Evolutionary conservation across 805 yeast species (phyloP), one percentile per base, ranked within the genome.

Genomic region (Scheffersomyces spartinae): DNA sequence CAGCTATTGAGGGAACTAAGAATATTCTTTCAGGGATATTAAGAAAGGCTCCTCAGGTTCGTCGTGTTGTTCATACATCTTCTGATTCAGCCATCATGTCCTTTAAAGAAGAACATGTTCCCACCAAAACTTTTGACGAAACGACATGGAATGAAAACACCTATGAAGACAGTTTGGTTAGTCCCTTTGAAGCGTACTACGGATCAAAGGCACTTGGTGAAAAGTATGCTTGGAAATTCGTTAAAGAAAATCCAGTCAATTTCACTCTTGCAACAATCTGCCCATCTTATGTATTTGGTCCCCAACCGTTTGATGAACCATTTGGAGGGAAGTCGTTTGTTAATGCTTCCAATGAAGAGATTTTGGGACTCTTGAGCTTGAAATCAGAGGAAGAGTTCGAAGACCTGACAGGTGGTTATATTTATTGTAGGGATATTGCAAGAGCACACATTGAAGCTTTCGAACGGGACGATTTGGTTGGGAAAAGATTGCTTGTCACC

Each of bases 171-270:
- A 54, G 63, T 7, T 58, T 61, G 27, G 34, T 30, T 13, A 59
- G 63, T 35, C 47, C 58, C 2, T 35, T 42, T 12, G 31, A 31
- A 21, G 78, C 74, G 2, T 72, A 73, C 45, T 36, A 62, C 28
- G 81, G 70, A 3, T 70, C 79, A 9, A 72, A 72, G 46, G 69
- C 65, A 20, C 61, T 64, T 32, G 78, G 80, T 10, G 83, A 76
- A 41, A 47, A 51, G 25, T 62, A 68, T 2, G 37, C 37, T 18
- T 31, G 34, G 35, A 26, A 33, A 12, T 31, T 20, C 18, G 23
- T 24, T 10, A 20, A 28, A 14, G 25, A 25, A 8, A 24, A 29
- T 16, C 10, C 24, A 9, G 23, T 18, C 9, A 17, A 17, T 7
- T 26, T 17, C 13, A 13, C 17, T 9, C 21, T 29, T n/a, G n/a